Conservation (phyloP, 2,329 filamentous ascomycete species). For the Colletotrichum costaricense region DNA sequence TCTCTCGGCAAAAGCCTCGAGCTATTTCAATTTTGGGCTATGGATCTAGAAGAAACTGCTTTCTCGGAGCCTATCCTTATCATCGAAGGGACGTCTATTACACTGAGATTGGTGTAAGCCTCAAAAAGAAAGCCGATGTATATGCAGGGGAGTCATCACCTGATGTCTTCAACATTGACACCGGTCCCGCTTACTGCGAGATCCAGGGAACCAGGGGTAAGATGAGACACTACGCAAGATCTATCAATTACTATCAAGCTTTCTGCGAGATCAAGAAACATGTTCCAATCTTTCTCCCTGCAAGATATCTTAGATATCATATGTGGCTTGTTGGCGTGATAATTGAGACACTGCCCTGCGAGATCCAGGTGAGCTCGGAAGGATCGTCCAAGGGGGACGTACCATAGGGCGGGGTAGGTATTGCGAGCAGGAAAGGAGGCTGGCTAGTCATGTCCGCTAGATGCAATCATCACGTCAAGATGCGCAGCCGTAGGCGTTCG, state of each 20-base stretch:
- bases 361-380: not conserved
- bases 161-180: not conserved
- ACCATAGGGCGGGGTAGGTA: not conserved
- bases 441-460: not conserved
- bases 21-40: too few species aligned
- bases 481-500: not conserved
- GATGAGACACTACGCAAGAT: not conserved
- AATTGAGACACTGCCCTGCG: not conserved
- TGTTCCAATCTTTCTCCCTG: not conserved
- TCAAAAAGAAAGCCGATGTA: too few species aligned
- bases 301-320: not conserved
- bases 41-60: too few species aligned
- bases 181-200: not conserved
- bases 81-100: not conserved
- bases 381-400: not conserved
- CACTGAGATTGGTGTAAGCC: not conserved
- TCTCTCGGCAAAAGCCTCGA: too few species aligned
- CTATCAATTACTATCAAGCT: not conserved
- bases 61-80: not conserved
- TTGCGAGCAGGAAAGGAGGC: not conserved
- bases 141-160: too few species aligned
- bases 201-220: not conserved
- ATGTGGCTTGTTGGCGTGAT: not conserved
- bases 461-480: not conserved
- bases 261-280: not conserved